phyloP scores from a whole-genome alignment of 371 early-diverging fungal species.

The Amoeboaphelidium occidentale region DNA sequence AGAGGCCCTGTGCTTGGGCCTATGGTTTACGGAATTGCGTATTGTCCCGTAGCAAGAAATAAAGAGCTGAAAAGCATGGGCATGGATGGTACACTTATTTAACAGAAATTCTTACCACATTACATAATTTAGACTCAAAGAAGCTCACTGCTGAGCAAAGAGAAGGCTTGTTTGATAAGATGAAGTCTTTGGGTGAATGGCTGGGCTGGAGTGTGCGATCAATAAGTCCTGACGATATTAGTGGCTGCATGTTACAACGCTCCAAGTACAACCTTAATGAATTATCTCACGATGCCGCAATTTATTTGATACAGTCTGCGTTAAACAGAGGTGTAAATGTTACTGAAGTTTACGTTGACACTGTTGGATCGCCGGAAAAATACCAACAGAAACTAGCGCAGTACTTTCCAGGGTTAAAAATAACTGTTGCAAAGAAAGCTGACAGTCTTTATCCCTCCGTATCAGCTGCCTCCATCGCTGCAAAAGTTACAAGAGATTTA shows the following conservation, averaged over 20 bases:
- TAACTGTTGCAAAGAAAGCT: constrained; percentile 84
- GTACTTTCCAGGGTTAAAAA: constrained; percentile 37
- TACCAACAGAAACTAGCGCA: constrained; percentile 51
- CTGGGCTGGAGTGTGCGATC: constrained; percentile 65
- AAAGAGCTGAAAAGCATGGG: constrained; percentile 35
- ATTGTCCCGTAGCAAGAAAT: constrained; percentile 32
- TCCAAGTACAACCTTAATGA: constrained; percentile 80
- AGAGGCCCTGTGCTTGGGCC: constrained; percentile 95
- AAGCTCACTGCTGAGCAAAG: constrained; percentile 47
- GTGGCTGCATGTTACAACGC: constrained; percentile 49
- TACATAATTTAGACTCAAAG: constrained; percentile 46
- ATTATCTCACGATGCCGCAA: constrained; percentile 80
- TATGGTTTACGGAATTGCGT: constrained; percentile 83
- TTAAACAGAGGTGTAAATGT: constrained; percentile 39
- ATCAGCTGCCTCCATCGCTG: constrained; percentile 95
- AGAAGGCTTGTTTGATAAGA: constrained; percentile 30
- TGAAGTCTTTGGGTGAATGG: constrained; percentile 29
- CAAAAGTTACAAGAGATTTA: constrained; percentile 84
- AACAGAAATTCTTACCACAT: background rate
- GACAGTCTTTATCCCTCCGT: constrained; percentile 89
- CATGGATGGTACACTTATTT: constrained; percentile 38
- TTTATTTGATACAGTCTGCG: constrained; percentile 39
- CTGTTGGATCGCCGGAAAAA: constrained; percentile 74
- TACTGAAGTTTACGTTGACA: constrained; percentile 78
- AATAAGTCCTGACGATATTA: constrained; percentile 69